Evolutionary conservation across 1,139 yeast genomes (phyloP).

Genomic region (Protomyces inouyei): DNA sequence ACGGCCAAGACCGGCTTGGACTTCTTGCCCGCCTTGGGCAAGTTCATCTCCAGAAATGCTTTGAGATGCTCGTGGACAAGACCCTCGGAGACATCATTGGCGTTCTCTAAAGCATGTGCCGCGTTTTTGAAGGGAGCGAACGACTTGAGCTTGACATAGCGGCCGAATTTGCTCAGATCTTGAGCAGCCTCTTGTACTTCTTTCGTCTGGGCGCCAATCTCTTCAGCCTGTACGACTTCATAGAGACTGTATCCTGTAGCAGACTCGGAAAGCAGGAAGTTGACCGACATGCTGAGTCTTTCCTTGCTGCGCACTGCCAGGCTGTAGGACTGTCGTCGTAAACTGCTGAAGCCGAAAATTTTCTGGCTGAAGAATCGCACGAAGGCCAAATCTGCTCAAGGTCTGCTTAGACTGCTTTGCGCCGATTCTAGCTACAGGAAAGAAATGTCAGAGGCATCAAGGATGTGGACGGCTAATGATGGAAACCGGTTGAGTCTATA

Average conservation of each 20-base stretch:
- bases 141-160: constrained; percentile 85
- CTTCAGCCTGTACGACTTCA: constrained; percentile 84
- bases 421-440: too few relatives aligned
- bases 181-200: constrained; percentile 91
- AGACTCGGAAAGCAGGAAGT: constrained; percentile 76
- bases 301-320: neutral
- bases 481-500: too few relatives aligned
- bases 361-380: too few relatives aligned
- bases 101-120: constrained; percentile 96
- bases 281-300: constrained; percentile 12
- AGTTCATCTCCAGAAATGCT: constrained; percentile 79
- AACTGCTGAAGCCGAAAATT: too few relatives aligned
- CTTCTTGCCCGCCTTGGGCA: constrained; percentile 79
- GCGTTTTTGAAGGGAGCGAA: constrained; percentile 95
- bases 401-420: too few relatives aligned
- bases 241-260: constrained; percentile 98
- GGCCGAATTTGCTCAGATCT: constrained; percentile 84
- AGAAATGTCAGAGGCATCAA: too few relatives aligned
- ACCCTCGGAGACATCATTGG: constrained; percentile 97
- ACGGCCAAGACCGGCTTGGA: constrained; percentile 67
- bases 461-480: too few relatives aligned
- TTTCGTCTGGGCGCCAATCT: constrained; percentile 80
- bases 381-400: too few relatives aligned
- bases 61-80: constrained; percentile 87
- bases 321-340: too few relatives aligned